Percentiles rank a stretch among this genome's conserved stretches.
Conservation (phyloP, 1,139 yeast species). For the Taphrina flavorubra region DNA sequence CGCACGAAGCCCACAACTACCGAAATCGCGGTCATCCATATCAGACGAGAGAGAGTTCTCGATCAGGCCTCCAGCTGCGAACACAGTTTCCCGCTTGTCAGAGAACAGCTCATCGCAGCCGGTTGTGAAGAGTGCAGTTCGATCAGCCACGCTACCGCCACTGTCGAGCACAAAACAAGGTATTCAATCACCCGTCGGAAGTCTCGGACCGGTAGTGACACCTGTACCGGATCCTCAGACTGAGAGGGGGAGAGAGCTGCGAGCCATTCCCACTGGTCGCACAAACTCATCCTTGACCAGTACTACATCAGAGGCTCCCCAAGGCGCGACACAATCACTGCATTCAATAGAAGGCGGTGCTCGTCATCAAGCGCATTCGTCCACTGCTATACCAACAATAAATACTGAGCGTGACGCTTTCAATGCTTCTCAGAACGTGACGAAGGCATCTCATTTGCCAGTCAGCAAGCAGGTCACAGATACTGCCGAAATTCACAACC, state of each 20-base stretch:
- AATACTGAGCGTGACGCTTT: background rate
- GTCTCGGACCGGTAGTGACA: background rate
- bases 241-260: background rate
- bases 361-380: background rate
- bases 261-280: background rate
- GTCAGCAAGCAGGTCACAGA: background rate
- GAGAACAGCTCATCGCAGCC: background rate
- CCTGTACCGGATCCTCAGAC: background rate
- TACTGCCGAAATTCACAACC: background rate
- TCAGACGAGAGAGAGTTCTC: conserved; percentile 24
- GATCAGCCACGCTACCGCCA: background rate
- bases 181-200: background rate
- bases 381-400: background rate
- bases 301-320: conserved; percentile 1
- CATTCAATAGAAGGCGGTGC: conserved; percentile 5
- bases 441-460: background rate
- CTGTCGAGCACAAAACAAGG: background rate
- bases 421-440: background rate
- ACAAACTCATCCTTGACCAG: conserved; percentile 11
- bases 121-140: background rate
- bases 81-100: background rate
- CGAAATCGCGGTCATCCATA: conserved; percentile 19
- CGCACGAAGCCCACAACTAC: background rate
- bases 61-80: conserved; percentile 3
- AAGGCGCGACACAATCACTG: conserved; percentile 6